Conservation (phyloP, 2,329 filamentous ascomycete species). For the Fusarium kyushuense region DNA sequence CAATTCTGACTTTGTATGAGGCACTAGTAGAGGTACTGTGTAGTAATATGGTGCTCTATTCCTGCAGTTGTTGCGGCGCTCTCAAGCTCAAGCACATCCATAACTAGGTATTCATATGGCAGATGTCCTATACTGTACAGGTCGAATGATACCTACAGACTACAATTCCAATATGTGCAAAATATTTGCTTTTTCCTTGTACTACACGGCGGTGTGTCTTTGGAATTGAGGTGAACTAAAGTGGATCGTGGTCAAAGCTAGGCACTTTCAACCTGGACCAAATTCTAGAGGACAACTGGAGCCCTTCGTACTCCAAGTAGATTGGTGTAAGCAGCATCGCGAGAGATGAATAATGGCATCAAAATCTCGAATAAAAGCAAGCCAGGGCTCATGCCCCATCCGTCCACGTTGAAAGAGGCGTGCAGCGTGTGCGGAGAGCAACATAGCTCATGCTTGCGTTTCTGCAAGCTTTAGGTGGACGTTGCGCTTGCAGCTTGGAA, state of each 20-base stretch:
- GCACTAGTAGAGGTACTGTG: constrained; percentile 11
- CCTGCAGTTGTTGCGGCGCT: constrained; percentile 2
- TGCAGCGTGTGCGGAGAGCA: constrained; percentile 17
- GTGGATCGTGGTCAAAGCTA: constrained; percentile 26
- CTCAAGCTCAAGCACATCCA: not conserved
- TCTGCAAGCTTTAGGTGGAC: constrained; percentile 26
- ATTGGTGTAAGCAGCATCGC: not conserved
- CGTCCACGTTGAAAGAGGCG: constrained; percentile 17
- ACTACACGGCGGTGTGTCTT: constrained; percentile 36
- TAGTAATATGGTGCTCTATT: constrained; percentile 3
- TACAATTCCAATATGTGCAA: constrained; percentile 8
- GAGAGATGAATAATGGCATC: not conserved
- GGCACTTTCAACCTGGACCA: not conserved
- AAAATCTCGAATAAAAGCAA: not conserved
- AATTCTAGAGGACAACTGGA: not conserved
- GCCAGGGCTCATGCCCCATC: constrained; percentile 6
- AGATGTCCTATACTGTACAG: constrained; percentile 7
- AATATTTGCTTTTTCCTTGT: constrained; percentile 10
- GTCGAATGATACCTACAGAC: not conserved
- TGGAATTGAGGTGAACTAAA: constrained; percentile 5
- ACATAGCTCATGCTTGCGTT: constrained; percentile 26
- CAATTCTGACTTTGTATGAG: constrained; percentile 36
- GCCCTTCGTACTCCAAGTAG: constrained; percentile 17
- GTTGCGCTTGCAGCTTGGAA: constrained; percentile 24
- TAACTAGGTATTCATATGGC: not conserved